Evolutionary conservation across 345 rosid species (phyloP).

Genomic region (Linum trigynum): DNA sequence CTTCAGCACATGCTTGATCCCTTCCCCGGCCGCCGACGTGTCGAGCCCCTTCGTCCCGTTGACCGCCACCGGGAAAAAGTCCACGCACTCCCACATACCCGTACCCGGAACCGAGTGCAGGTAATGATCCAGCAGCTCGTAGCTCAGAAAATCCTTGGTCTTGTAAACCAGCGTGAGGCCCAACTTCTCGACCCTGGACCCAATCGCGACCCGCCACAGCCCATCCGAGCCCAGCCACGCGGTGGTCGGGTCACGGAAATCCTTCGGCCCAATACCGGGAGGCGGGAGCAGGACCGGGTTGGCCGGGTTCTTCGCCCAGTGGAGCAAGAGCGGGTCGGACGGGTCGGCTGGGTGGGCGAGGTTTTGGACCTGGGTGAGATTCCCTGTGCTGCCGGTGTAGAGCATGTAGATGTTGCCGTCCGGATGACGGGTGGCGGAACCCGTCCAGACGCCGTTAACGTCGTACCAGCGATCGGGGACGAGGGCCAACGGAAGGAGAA

Average conservation of each 20-base stretch:
- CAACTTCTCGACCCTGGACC: slow-evolving; percentile 47
- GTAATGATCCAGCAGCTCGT: slow-evolving; percentile 28
- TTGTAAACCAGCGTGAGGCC: slow-evolving; percentile 63
- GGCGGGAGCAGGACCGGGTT: slow-evolving; percentile 83
- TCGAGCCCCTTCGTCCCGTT: slow-evolving; percentile 50
- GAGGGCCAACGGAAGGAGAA: slow-evolving; percentile 71
- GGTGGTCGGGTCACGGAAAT: slow-evolving; percentile 88
- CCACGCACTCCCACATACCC: slow-evolving; percentile 98
- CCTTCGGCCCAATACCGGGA: slow-evolving; percentile 34
- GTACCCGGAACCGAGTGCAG: slow-evolving; percentile 71
- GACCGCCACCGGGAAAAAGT: slow-evolving; percentile 69
- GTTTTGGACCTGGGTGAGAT: slow-evolving; percentile 67
- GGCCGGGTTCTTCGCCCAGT: slow-evolving; percentile 61
- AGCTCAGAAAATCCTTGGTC: slow-evolving; percentile 49
- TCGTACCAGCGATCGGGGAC: slow-evolving; percentile 71
- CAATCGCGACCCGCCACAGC: slow-evolving; percentile 57
- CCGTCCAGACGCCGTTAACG: slow-evolving; percentile 77
- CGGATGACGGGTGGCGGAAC: slow-evolving; percentile 70
- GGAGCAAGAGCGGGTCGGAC: slow-evolving; percentile 74
- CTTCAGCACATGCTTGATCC: slow-evolving; percentile 47
- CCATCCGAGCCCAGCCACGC: slow-evolving; percentile 65
- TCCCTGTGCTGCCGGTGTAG: slow-evolving; percentile 64
- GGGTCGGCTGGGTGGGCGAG: slow-evolving; percentile 73
- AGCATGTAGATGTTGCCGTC: slow-evolving; percentile 64
- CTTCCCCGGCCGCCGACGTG: slow-evolving; percentile 54